These are phyloP conservation scores for Pseudocercospora cruenta DNA, from an alignment of 2,329 filamentous ascomycete species.

Conservation along the genomic window DNA sequence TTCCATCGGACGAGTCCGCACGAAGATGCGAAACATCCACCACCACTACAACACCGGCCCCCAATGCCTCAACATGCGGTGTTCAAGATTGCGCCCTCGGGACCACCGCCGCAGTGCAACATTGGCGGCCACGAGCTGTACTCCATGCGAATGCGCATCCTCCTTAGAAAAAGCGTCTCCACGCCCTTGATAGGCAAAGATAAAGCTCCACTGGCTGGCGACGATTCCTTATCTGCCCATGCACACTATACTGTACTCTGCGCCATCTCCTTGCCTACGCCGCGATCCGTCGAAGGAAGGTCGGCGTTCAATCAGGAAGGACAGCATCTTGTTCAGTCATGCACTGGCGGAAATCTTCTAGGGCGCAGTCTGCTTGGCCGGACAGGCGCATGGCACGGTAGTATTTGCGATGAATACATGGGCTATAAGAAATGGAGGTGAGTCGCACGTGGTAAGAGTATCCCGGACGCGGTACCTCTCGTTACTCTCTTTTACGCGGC, in stretches of 20 bases:
- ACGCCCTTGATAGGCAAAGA: slow-evolving; percentile 12
- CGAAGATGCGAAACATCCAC: not conserved
- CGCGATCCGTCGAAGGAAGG: not conserved
- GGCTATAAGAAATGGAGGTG: slow-evolving; percentile 3
- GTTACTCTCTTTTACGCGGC: slow-evolving; percentile 1
- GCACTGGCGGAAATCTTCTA: not conserved
- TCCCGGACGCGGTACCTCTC: not conserved
- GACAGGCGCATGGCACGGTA: not conserved
- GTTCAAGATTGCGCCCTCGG: not conserved
- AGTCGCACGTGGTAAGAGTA: not conserved
- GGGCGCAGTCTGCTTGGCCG: slow-evolving; percentile 12
- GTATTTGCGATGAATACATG: not conserved
- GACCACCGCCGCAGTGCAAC: slow-evolving; percentile 5
- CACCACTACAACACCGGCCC: not conserved
- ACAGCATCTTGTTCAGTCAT: no score
- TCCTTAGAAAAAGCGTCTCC: not conserved
- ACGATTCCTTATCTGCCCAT: slow-evolving; percentile 13
- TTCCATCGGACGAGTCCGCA: not conserved
- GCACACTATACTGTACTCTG: not conserved
- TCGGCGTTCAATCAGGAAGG: not conserved
- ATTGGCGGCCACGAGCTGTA: not conserved
- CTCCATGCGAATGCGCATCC: not conserved
- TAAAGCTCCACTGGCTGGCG: slow-evolving; percentile 2
- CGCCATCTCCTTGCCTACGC: not conserved
- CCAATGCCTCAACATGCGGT: not conserved